Evolutionary conservation across 2,329 filamentous ascomycete species (phyloP), one percentile per base, ranked within the genome.

Genomic region (Cadophora malorum): DNA sequence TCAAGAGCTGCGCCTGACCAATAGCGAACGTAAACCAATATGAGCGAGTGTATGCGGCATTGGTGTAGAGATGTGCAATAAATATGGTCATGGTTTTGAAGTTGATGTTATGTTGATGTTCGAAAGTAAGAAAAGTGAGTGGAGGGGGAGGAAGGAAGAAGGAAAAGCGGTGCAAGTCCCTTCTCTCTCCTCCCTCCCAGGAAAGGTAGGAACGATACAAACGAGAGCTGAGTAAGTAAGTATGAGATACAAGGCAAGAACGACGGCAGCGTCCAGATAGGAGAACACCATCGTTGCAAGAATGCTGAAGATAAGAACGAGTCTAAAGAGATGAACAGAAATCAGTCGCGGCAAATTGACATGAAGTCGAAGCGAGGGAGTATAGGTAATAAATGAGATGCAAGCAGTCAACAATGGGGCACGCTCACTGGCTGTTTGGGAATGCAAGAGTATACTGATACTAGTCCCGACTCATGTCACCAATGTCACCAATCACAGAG

Each of bases 1-100:
- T 1, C 4, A 55, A 8, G 33, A 55, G 12, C 28, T 55, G 23
- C 14, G 33, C 23, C 12, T 16, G n/a, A 55, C 25, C 28, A 33
- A 55, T 10, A 55, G 25, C 28, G 16, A 55, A 8, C 2, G 52
- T 28, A 16, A 55, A n/a, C 52, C 25, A 55, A 19, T 55, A 55
- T 33, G 52, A 55, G 52, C 52, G 52, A 55, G 52, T n/a, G 52
- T 55, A 55, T 33, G 28, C 52, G 16, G 28, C 19, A n/a, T 55
- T 6, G 52, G 25, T 33, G 16, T 55, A 49, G 45, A 49, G 1
- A 21, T 49, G 45, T n/a, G 7, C 45, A 19, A 49, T 49, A 21
- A 49, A 49, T 4, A 49, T 49, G 10, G 45, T 55, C 25, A 33
- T 55, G 16, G 28, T 3, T 3, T 28, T 28, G 28, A 28, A 28